Percentiles rank a stretch among this genome's conserved stretches.
These are phyloP conservation scores for Grigorovia transvaalensis DNA, from an alignment of 805 yeast genomes.

Conservation along the genomic window DNA sequence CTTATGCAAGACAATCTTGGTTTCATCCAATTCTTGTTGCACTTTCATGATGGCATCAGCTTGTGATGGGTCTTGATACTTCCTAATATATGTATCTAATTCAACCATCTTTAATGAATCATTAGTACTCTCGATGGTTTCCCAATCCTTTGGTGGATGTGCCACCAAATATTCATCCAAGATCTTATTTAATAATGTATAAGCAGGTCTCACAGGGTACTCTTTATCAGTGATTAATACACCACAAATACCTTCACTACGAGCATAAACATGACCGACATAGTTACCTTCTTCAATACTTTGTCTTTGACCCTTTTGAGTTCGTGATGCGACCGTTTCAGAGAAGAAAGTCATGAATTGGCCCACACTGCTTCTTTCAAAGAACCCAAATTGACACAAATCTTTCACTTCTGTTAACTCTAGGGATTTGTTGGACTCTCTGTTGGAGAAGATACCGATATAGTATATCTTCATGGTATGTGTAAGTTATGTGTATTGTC, in stretches of 20 bases:
- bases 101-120: slow-evolving; percentile 30
- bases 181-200: slow-evolving; percentile 80
- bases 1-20: slow-evolving; percentile 91
- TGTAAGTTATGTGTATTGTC: no score
- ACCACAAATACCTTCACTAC: slow-evolving; percentile 86
- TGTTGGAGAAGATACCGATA: slow-evolving; percentile 71
- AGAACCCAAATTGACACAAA: slow-evolving; percentile 76
- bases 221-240: slow-evolving; percentile 89
- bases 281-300: slow-evolving; percentile 86
- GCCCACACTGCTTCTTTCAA: slow-evolving; percentile 71
- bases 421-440: slow-evolving; percentile 43
- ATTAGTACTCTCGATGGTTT: slow-evolving; percentile 35
- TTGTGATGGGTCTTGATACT: slow-evolving; percentile 93
- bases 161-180: slow-evolving; percentile 81
- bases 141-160: slow-evolving; percentile 72
- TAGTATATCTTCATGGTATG: slow-evolving; percentile 68
- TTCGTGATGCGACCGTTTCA: slow-evolving; percentile 81
- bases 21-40: slow-evolving; percentile 95
- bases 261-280: slow-evolving; percentile 82
- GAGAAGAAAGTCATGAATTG: slow-evolving; percentile 94
- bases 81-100: slow-evolving; percentile 58
- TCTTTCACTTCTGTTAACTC: slow-evolving; percentile 77
- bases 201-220: slow-evolving; percentile 95
- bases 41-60: slow-evolving; percentile 96
- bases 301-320: slow-evolving; percentile 84